phyloP scores from a whole-genome alignment of 768 basidiomycete species.

The Kwoniella shandongensis region DNA sequence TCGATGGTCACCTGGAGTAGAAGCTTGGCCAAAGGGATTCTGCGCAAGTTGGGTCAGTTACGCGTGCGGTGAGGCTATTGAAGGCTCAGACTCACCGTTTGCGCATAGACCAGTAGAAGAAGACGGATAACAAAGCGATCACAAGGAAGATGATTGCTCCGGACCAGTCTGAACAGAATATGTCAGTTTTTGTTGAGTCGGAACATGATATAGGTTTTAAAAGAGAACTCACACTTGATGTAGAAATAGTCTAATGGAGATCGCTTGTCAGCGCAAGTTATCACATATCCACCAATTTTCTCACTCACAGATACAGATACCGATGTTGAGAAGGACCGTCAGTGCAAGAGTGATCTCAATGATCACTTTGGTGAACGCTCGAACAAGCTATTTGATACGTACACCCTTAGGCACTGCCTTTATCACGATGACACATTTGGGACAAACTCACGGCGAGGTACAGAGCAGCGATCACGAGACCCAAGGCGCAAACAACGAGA shows the following conservation, averaged over 20 bases:
- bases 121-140: conserved; percentile 70
- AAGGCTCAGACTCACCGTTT: conserved; percentile 50
- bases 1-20: conserved; percentile 82
- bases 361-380: conserved; percentile 69
- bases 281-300: conserved; percentile 67
- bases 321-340: conserved; percentile 58
- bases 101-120: conserved; percentile 64
- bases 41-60: conserved; percentile 30
- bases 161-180: conserved; percentile 56
- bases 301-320: conserved; percentile 73
- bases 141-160: conserved; percentile 82
- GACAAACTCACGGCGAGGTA: conserved; percentile 60
- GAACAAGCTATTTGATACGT: conserved; percentile 57
- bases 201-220: neutral
- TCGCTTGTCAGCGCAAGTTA: conserved; percentile 57
- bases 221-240: conserved; percentile 43
- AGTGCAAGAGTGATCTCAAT: conserved; percentile 59
- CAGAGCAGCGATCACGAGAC: conserved; percentile 64
- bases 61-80: neutral
- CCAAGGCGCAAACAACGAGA: conserved; percentile 69
- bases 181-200: conserved; percentile 1
- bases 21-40: conserved; percentile 75
- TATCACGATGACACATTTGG: neutral
- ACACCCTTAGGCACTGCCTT: neutral
- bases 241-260: conserved; percentile 37